A percentile compares a stretch with the other conserved stretches of the same genome.
These are phyloP conservation scores for Trametes cingulata DNA, from an alignment of 768 basidiomycete species.

Conservation along the genomic window DNA sequence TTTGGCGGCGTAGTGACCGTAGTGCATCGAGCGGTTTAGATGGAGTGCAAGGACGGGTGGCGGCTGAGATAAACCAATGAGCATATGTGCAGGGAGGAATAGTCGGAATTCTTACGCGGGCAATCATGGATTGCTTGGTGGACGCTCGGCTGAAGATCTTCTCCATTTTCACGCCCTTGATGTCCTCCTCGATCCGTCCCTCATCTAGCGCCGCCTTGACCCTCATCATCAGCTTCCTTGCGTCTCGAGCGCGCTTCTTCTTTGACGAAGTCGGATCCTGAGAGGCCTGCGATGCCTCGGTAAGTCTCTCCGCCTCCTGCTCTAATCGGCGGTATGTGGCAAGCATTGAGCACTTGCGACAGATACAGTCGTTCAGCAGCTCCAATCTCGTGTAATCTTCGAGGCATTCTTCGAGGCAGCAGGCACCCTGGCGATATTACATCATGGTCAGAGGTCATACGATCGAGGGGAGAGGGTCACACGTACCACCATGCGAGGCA, in stretches of 20 bases:
- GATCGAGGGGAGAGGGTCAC: background rate
- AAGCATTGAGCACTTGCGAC: slow-evolving; percentile 85
- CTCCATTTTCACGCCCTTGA: slow-evolving; percentile 80
- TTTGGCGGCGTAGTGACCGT: slow-evolving; percentile 75
- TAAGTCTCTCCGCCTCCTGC: slow-evolving; percentile 62
- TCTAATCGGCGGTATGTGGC: slow-evolving; percentile 70
- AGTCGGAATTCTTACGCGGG: slow-evolving; percentile 57
- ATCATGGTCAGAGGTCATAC: slow-evolving; percentile 1
- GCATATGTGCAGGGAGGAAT: background rate
- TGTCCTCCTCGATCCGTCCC: slow-evolving; percentile 79
- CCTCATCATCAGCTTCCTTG: slow-evolving; percentile 59
- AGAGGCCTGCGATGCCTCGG: slow-evolving; percentile 32
- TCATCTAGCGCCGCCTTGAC: slow-evolving; percentile 68
- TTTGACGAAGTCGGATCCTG: slow-evolving; percentile 62
- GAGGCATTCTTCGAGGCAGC: slow-evolving; percentile 79
- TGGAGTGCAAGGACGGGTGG: slow-evolving; percentile 87
- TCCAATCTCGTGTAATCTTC: slow-evolving; percentile 89
- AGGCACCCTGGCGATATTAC: slow-evolving; percentile 49
- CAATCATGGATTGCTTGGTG: slow-evolving; percentile 91
- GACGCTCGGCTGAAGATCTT: slow-evolving; percentile 72
- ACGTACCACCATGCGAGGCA: slow-evolving; percentile 66
- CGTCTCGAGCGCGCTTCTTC: slow-evolving; percentile 75
- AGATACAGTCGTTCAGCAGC: slow-evolving; percentile 86
- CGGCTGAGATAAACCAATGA: slow-evolving; percentile 48
- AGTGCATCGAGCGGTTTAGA: slow-evolving; percentile 88